Percentiles rank a stretch among this genome's conserved stretches.
phyloP scores from a whole-genome alignment of 2,329 filamentous ascomycete species.

The Triangularia verruculosa region DNA sequence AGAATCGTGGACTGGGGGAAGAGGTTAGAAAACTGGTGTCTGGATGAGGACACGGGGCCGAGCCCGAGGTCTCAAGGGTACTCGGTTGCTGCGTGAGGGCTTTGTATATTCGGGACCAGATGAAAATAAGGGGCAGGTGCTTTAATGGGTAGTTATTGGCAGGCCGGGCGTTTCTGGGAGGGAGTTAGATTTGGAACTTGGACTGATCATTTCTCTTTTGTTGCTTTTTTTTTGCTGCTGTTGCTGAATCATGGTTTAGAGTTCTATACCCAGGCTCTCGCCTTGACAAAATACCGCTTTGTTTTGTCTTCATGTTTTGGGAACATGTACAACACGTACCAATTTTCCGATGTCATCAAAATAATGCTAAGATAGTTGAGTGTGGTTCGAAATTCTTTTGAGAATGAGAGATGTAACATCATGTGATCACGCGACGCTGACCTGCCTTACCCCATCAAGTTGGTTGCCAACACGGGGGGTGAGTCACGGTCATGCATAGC shows the following conservation, averaged over 20 bases:
- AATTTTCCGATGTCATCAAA: no score
- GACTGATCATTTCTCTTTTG: not conserved
- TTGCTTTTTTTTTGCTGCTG: not conserved
- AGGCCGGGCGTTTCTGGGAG: not conserved
- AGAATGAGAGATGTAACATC: slow-evolving; percentile 1
- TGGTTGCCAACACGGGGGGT: slow-evolving; percentile 9
- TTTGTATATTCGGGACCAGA: slow-evolving; percentile 5
- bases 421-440: slow-evolving; percentile 25
- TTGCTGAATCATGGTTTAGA: not conserved
- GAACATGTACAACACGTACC: not conserved
- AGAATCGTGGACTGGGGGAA: slow-evolving; percentile 32
- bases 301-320: not conserved
- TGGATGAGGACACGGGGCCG: slow-evolving; percentile 24
- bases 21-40: slow-evolving; percentile 29
- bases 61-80: slow-evolving; percentile 23
- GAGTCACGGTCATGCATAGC: not conserved
- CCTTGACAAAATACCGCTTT: not conserved
- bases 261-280: not conserved
- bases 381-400: no score
- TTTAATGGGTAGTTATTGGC: slow-evolving; percentile 6
- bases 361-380: no score
- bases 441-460: slow-evolving; percentile 10
- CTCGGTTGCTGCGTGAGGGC: slow-evolving; percentile 25
- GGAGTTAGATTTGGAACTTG: slow-evolving; percentile 1
- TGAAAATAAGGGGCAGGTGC: not conserved